Conservation (phyloP, 2,329 filamentous ascomycete species). For the Trichoderma sp. region DNA sequence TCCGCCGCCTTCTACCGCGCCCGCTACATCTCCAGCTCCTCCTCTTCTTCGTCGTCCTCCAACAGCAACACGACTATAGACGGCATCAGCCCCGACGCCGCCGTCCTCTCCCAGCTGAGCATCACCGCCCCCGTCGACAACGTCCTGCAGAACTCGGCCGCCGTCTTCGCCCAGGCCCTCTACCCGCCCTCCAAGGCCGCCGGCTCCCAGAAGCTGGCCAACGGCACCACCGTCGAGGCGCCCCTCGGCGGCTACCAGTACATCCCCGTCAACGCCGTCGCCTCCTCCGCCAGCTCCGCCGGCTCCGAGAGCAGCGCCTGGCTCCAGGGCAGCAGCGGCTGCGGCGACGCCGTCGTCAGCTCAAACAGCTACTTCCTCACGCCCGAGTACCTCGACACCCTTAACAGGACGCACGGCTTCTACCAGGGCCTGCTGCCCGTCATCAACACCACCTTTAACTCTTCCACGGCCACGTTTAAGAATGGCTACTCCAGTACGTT, state of each 20-base stretch:
- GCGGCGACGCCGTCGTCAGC: slow-evolving; percentile 56
- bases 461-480: slow-evolving; percentile 54
- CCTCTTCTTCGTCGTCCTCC: slow-evolving; percentile 30
- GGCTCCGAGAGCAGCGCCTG: slow-evolving; percentile 60
- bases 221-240: slow-evolving; percentile 65
- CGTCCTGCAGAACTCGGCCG: slow-evolving; percentile 79
- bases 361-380: slow-evolving; percentile 58
- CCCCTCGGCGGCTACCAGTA: slow-evolving; percentile 84
- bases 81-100: slow-evolving; percentile 66
- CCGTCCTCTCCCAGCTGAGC: slow-evolving; percentile 69
- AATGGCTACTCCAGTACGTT: slow-evolving; percentile 63
- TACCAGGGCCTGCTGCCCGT: slow-evolving; percentile 58
- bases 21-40: slow-evolving; percentile 62
- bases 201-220: slow-evolving; percentile 64
- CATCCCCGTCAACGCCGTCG: slow-evolving; percentile 69
- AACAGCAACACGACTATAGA: slow-evolving; percentile 58
- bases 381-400: slow-evolving; percentile 48
- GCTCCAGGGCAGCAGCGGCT: slow-evolving; percentile 62
- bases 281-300: slow-evolving; percentile 55
- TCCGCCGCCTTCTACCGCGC: slow-evolving; percentile 75
- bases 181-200: slow-evolving; percentile 73
- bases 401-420: slow-evolving; percentile 60
- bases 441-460: slow-evolving; percentile 54
- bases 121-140: slow-evolving; percentile 73
- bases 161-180: slow-evolving; percentile 79